These are phyloP conservation scores for Ramaria sp. DNA, from an alignment of 768 basidiomycete species.

Conservation along the genomic window DNA sequence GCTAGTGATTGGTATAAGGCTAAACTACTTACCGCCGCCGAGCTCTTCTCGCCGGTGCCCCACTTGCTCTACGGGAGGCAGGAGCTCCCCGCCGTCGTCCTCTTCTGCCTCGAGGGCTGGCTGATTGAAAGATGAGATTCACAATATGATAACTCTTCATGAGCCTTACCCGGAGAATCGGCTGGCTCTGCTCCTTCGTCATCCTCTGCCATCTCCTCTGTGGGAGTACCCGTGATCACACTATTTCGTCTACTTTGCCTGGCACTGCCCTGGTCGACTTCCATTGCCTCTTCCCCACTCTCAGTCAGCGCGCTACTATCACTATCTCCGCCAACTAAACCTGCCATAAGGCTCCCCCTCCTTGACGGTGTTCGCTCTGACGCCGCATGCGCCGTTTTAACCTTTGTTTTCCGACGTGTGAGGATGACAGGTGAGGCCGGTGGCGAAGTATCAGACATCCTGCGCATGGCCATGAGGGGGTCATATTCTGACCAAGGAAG, in stretches of 20 bases:
- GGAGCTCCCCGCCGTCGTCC: slow-evolving; percentile 8
- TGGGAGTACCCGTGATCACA: slow-evolving; percentile 61
- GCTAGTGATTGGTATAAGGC: not conserved
- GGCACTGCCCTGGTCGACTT: slow-evolving; percentile 20
- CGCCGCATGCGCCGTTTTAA: slow-evolving; percentile 25
- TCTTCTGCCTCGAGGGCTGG: not conserved
- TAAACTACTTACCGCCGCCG: not conserved
- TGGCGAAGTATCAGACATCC: slow-evolving; percentile 52
- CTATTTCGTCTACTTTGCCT: slow-evolving; percentile 55
- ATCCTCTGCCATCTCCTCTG: slow-evolving; percentile 48
- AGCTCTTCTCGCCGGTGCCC: not conserved
- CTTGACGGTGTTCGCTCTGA: slow-evolving; percentile 38
- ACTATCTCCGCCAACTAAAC: slow-evolving; percentile 72
- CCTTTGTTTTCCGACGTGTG: slow-evolving; percentile 23
- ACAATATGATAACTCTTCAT: not conserved
- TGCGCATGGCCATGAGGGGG: slow-evolving; percentile 46
- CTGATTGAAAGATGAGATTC: not conserved
- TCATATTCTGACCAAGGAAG: slow-evolving; percentile 39
- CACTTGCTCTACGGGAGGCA: slow-evolving; percentile 4
- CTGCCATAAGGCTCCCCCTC: slow-evolving; percentile 44
- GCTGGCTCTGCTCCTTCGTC: slow-evolving; percentile 57
- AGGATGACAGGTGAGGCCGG: slow-evolving; percentile 42
- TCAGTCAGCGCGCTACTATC: slow-evolving; percentile 80
- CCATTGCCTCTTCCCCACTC: slow-evolving; percentile 53
- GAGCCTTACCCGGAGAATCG: not conserved